Percentiles rank a stretch among this genome's conserved stretches.
These are phyloP conservation scores for Coniferiporia sulphurascens DNA, from an alignment of 1,284 basidiomycete genomes.

Conservation along the genomic window DNA sequence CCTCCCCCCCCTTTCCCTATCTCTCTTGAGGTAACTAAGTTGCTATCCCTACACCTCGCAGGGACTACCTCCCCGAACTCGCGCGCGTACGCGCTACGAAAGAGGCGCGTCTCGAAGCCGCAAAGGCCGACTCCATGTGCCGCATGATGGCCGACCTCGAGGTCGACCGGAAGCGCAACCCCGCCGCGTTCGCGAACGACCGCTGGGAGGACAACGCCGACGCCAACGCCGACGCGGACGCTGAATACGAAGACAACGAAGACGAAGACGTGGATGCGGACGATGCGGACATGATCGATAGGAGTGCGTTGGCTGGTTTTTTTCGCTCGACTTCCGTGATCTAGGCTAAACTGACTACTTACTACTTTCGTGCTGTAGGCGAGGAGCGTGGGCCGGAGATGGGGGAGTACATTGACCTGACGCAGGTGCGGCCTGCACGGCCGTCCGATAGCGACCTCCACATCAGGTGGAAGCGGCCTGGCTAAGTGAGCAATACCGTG, in stretches of 20 bases:
- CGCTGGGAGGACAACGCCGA: conserved; percentile 49
- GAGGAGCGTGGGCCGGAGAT: conserved; percentile 65
- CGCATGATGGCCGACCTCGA: conserved; percentile 84
- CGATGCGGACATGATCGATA: conserved; percentile 57
- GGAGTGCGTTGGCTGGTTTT: conserved; percentile 44
- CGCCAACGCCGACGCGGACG: conserved; percentile 55
- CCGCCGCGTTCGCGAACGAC: conserved; percentile 42
- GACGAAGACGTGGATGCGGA: conserved; percentile 30
- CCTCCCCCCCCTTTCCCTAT: conserved; percentile 4
- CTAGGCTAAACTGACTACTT: conserved; percentile 19
- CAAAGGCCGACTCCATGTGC: conserved; percentile 76
- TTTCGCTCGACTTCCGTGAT: conserved; percentile 2
- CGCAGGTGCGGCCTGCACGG: conserved; percentile 40
- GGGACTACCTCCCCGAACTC: conserved; percentile 91
- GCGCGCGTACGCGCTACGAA: conserved; percentile 58
- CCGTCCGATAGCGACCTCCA: conserved; percentile 36
- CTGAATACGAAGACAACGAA: conserved; percentile 58
- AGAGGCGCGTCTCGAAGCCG: conserved; percentile 60
- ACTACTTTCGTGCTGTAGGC: conserved; percentile 33
- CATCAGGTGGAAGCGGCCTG: conserved; percentile 62
- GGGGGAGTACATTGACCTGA: conserved; percentile 56
- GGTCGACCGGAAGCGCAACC: conserved; percentile 60
- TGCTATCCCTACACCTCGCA: conserved; percentile 28
- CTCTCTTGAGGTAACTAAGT: not conserved
- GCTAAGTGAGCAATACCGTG: not conserved